A percentile compares a stretch with the other conserved stretches of the same genome.
These are phyloP conservation scores for Amanita muscaria DNA, from an alignment of 768 basidiomycete genomes.

Conservation along the genomic window DNA sequence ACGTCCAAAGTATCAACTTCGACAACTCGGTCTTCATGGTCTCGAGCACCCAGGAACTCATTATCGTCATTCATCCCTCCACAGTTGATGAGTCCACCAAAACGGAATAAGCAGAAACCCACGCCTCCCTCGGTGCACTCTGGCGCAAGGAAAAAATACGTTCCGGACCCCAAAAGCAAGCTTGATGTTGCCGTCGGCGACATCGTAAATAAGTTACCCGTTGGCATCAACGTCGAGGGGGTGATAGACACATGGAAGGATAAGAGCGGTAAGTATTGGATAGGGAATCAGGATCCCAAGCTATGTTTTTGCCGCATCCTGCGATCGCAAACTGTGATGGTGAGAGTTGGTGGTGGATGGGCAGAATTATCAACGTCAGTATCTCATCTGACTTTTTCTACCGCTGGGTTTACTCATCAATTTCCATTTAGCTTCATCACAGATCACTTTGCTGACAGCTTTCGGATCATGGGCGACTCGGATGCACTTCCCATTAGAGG, in stretches of 20 bases:
- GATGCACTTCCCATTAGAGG: conserved; percentile 32
- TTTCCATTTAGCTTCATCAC: conserved; percentile 61
- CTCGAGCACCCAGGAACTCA: conserved; percentile 59
- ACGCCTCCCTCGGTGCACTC: conserved; percentile 13
- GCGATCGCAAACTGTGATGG: conserved; percentile 91
- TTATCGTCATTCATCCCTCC: conserved; percentile 33
- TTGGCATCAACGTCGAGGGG: conserved; percentile 75
- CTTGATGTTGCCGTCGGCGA: conserved; percentile 89
- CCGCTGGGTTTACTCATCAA: not conserved
- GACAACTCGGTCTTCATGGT: conserved; percentile 44
- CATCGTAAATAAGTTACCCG: conserved; percentile 82
- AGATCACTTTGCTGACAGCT: conserved; percentile 77
- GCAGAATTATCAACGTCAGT: conserved; percentile 81
- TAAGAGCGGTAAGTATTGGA: conserved; percentile 94
- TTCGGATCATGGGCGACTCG: conserved; percentile 63
- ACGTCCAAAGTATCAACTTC: conserved; percentile 31
- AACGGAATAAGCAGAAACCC: conserved; percentile 12
- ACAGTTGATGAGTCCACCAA: conserved; percentile 37
- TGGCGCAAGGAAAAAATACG: conserved; percentile 54
- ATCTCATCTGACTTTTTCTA: not conserved
- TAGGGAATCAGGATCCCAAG: conserved; percentile 84
- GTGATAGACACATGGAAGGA: conserved; percentile 85
- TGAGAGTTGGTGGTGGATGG: conserved; percentile 94
- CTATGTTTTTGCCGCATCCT: conserved; percentile 89
- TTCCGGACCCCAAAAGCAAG: conserved; percentile 85